These are phyloP conservation scores for Pycnococcus provasolii DNA, from an alignment of 139 green algal species.

Conservation along the genomic window DNA sequence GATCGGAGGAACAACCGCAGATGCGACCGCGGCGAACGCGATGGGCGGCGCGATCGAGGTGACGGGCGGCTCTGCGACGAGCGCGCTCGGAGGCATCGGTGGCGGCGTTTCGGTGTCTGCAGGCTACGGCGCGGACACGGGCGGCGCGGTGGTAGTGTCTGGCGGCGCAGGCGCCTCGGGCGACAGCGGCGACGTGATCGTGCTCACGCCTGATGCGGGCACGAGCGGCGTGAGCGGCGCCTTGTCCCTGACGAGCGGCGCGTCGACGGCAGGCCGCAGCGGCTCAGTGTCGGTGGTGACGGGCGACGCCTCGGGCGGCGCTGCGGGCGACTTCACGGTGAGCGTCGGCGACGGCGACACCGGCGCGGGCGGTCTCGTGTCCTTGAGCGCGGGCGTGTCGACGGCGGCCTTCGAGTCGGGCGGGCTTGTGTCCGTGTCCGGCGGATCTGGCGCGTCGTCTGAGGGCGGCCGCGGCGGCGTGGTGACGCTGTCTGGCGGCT, in stretches of 20 bases:
- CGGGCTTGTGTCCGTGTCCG: not conserved
- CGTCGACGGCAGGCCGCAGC: not conserved
- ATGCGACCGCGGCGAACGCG: not conserved
- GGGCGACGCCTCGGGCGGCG: not conserved
- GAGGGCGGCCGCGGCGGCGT: too few relatives aligned
- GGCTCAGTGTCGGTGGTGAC: slow-evolving; percentile 1
- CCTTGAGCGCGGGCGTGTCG: slow-evolving; percentile 5
- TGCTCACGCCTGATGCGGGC: not conserved
- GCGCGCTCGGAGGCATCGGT: not conserved
- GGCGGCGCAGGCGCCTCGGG: not conserved
- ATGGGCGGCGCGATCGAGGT: not conserved
- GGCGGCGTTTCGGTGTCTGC: not conserved
- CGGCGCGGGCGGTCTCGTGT: slow-evolving; percentile 5
- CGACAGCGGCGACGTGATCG: slow-evolving; percentile 6
- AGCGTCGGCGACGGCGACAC: slow-evolving; percentile 7
- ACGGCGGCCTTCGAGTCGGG: not conserved
- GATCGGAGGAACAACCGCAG: not conserved
- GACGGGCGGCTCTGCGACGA: not conserved
- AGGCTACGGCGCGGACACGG: not conserved
- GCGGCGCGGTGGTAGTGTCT: slow-evolving; percentile 4
- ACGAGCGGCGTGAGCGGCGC: slow-evolving; percentile 7
- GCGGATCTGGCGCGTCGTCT: too few relatives aligned
- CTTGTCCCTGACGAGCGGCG: not conserved
- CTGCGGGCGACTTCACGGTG: slow-evolving; percentile 1
- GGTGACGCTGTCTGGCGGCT: too few relatives aligned